A percentile compares a stretch with the other conserved stretches of the same genome.
Evolutionary conservation across 148 eudicot genomes (phyloP).

Genomic region (Oxyria digyna): DNA sequence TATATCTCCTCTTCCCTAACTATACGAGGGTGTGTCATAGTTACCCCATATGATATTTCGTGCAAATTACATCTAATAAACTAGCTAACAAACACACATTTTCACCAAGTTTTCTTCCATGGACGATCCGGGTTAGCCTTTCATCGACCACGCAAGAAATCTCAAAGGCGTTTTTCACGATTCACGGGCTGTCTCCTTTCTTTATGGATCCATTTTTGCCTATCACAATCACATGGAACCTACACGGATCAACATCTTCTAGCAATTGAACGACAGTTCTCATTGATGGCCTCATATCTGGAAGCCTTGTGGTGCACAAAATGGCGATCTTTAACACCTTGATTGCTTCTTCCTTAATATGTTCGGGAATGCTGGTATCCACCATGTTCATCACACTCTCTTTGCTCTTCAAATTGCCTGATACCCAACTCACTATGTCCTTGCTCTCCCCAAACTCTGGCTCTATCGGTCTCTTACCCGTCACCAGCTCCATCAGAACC

Average conservation of each 20-base stretch:
- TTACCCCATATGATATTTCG: neutral
- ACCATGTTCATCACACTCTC: constrained; percentile 47
- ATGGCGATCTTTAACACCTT: constrained; percentile 73
- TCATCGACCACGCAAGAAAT: too few relatives aligned
- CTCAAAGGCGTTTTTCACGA: neutral
- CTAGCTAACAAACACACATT: neutral
- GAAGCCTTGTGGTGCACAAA: constrained; percentile 50
- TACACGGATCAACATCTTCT: constrained; percentile 72
- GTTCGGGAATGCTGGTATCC: constrained; percentile 39
- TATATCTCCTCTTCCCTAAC: neutral
- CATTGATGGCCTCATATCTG: constrained; percentile 69
- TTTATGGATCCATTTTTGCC: constrained; percentile 29
- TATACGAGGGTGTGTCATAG: neutral
- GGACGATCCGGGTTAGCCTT: too few relatives aligned
- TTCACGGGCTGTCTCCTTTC: constrained; percentile 17
- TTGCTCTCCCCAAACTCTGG: constrained; percentile 60
- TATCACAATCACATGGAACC: constrained; percentile 30
- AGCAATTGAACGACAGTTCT: constrained; percentile 80
- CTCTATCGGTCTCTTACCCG: constrained; percentile 82
- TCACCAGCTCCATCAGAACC: constrained; percentile 84
- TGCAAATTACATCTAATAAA: neutral
- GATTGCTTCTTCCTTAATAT: constrained; percentile 45
- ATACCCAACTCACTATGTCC: constrained; percentile 75
- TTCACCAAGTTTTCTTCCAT: too few relatives aligned
- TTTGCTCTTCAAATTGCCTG: constrained; percentile 47